Base-by-base conservation (phyloP, 2,329 filamentous ascomycete genomes). In the Fusarium vanettenii region DNA sequence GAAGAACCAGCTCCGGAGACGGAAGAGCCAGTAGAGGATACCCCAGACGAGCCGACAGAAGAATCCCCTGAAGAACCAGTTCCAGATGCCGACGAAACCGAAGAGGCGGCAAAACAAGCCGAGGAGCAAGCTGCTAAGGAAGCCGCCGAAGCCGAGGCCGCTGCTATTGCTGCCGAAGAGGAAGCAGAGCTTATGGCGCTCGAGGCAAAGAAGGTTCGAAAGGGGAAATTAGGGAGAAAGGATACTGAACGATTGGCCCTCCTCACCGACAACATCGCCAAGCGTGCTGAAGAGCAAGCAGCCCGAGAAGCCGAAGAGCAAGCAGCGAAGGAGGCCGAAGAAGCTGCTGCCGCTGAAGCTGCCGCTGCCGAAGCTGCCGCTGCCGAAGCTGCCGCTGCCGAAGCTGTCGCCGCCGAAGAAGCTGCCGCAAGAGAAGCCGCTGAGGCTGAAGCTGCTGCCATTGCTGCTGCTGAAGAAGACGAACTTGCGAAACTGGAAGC, bases 181-280 rank as follows among this genome's bases (percentile, higher is more conserved):
- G 79, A 86, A 69, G 79, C 80, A 18, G 83, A 87, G 68, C 79
- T 87, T 14, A 82, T 79, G 16, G 76, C 79, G 4, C 80, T 87
- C 6, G 86, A 85, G 50, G 82, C 83, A 25, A 90, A 89, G 77
- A 89, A 87, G 74, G 82, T 83, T 2, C 87, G 86, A 73, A 90
- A 87, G 77, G 81, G 82, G 64, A 88, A 82, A 67, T 74, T 87
- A 13, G 79, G 76, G 2, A 88, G 85, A 71, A 87, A 83, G 66
- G 86, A 87, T 33, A 80, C 87, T 62, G 85, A 88, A 69, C 87
- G 85, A 67, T 81, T 85, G 31, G 81, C 83, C 37, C 75, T 76
- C 9, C 76, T 87, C 6, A 82, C 79, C 7, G 80, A 81, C 35
- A 83, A 80, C 33, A 79, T 81, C 31, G 79, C 77, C 33, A 79